Evolutionary conservation across 257 asterid species (phyloP).

Genomic region (Solanum raphanifolium): DNA sequence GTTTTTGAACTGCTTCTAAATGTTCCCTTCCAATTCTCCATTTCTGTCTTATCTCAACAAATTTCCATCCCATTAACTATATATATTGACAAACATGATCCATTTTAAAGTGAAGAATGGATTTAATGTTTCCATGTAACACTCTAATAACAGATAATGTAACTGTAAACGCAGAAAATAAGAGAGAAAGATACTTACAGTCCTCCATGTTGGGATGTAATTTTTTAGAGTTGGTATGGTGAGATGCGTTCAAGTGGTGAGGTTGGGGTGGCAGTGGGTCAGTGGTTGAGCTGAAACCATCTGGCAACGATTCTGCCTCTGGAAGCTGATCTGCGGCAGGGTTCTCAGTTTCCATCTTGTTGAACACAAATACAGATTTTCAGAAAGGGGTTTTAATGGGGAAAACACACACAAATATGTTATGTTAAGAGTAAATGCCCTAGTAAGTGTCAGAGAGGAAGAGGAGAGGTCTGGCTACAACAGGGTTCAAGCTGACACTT

Average conservation of each 20-base stretch:
- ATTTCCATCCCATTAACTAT: neutral
- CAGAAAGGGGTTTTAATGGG: neutral
- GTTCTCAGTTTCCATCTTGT: constrained; percentile 39
- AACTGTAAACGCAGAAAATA: neutral
- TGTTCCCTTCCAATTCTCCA: neutral
- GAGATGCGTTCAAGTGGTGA: constrained; percentile 38
- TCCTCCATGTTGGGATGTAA: constrained; percentile 11
- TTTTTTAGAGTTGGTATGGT: constrained; percentile 6
- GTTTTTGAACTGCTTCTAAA: neutral
- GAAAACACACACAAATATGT: neutral
- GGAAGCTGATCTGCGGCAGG: constrained; percentile 70
- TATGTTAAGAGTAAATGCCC: too few relatives aligned
- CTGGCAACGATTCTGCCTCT: constrained; percentile 81
- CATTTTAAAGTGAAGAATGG: neutral
- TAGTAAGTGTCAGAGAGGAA: too few relatives aligned
- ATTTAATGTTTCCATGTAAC: neutral
- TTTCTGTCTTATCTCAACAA: neutral
- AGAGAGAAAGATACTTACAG: constrained; percentile 6
- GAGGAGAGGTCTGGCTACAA: too few relatives aligned
- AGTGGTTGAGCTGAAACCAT: constrained; percentile 59
- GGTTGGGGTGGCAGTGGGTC: constrained; percentile 13
- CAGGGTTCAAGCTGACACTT: too few relatives aligned
- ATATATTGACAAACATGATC: neutral
- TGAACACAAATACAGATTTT: neutral
- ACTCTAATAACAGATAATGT: neutral